Evolutionary conservation across 2,329 filamentous ascomycete genomes (phyloP).

Genomic region (Beauveria caledonica): DNA sequence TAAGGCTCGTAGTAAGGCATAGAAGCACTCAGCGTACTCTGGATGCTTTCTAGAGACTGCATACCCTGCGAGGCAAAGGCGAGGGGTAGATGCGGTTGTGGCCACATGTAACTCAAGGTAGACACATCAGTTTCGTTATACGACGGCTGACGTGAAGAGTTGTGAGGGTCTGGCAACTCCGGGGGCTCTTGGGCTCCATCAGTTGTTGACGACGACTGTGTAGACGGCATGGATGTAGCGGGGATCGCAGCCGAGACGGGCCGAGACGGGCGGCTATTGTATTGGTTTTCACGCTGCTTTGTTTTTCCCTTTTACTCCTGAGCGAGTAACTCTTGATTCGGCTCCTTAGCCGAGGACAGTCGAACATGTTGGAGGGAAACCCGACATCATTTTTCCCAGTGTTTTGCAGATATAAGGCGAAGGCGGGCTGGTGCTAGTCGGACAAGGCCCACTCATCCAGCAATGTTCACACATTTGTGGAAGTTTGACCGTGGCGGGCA

Average conservation of each 20-base stretch:
- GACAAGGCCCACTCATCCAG: not conserved
- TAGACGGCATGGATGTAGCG: constrained; percentile 7
- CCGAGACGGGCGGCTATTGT: not conserved
- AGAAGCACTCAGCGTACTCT: not conserved
- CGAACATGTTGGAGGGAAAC: not conserved
- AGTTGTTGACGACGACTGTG: not conserved
- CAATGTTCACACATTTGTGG: constrained; percentile 1
- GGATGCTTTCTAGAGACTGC: not conserved
- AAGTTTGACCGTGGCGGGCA: not conserved
- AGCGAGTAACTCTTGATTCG: not conserved
- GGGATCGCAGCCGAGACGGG: not conserved
- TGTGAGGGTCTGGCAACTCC: not conserved
- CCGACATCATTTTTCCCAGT: not conserved
- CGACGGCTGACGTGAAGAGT: constrained; percentile 3
- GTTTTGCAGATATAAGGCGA: constrained; percentile 8
- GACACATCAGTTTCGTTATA: not conserved
- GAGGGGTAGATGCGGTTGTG: not conserved
- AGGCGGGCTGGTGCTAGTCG: not conserved
- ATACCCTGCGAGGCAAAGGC: not conserved
- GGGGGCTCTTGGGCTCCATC: not conserved
- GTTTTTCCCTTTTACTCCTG: not conserved
- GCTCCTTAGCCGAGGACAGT: not conserved
- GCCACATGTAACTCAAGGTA: not conserved
- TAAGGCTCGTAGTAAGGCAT: not conserved
- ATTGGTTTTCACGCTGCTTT: not conserved